A percentile compares a stretch with the other conserved stretches of the same genome.
These are phyloP conservation scores for Malus orientalis DNA, from an alignment of 306 rosid genomes.

Conservation along the genomic window DNA sequence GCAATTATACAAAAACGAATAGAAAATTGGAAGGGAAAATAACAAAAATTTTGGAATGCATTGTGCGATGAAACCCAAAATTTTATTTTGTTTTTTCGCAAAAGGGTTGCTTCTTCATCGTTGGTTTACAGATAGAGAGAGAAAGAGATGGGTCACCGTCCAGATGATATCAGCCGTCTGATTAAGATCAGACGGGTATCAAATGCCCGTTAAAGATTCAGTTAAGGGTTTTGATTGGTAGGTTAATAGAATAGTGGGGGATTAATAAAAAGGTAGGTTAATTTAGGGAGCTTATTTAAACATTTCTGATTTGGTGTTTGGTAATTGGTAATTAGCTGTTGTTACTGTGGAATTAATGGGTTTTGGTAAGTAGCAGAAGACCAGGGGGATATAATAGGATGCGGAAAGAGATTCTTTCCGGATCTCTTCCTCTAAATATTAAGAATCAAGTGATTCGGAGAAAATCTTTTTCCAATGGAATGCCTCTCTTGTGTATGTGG, in stretches of 20 bases:
- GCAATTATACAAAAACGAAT: not conserved
- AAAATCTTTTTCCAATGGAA: not conserved
- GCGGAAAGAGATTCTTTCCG: no score
- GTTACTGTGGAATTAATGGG: not conserved
- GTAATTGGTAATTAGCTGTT: not conserved
- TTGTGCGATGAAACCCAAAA: not conserved
- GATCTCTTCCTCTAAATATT: fast-evolving
- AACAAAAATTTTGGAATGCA: constrained; percentile 5
- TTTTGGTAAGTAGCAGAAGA: not conserved
- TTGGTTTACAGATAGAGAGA: not conserved
- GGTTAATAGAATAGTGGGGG: not conserved
- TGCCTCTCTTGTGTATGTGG: not conserved
- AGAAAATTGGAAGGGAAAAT: not conserved
- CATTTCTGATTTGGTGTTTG: not conserved
- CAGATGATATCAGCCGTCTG: constrained; percentile 6
- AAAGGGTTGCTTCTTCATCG: constrained; percentile 21
- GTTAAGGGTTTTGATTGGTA: not conserved
- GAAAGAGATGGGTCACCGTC: not conserved
- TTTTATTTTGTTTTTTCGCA: not conserved
- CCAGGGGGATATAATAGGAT: not conserved
- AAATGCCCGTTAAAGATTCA: not conserved
- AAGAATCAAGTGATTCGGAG: no score
- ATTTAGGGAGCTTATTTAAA: not conserved
- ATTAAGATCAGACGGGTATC: constrained; percentile 20
- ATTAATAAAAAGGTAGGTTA: not conserved